Base-by-base conservation (phyloP, 768 basidiomycete genomes). In the Floccularia luteovirens region DNA sequence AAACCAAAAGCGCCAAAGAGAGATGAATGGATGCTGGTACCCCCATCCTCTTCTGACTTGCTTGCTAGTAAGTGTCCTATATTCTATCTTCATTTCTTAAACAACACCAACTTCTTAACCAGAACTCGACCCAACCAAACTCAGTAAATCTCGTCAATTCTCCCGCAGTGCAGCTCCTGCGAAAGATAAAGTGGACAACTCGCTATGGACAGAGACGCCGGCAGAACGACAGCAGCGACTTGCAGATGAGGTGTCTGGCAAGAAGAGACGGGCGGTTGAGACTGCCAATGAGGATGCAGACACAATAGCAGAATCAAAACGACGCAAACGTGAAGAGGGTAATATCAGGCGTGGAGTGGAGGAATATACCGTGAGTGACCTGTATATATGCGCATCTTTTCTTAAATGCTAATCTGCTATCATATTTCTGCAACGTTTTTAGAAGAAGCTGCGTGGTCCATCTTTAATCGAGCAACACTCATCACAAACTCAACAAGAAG, bases 21-120 rank as follows among this genome's bases (percentile, higher is more conserved):
- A 31, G 90, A 97, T 14, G 92, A 93, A 58, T 99, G 96, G 96
- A 99, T 99, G 96, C 72, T 98, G 32, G 84, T 86, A 1, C 94
- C 94, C 1, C 94, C 96, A 0, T 78, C 82, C 14, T 75, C 80
- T 1, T 81, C 86, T 1, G 86, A 87, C 45, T 59, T 94, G 10
- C 68, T 93, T 3, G 75, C 74, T 34, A 82, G 90, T 93, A 50
- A 24, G 13, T 32, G 24, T 24, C 32, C 21, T 20, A 24, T 8
- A 21, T 14, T 34, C 25, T 7, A 45, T 13, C 24, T 12, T 31
- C 24, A 27, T 12, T 20, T 39, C 5, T 13, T n/a, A 4, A 39
- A n/a, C 31, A 42, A 23, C 33, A 24, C 31, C 16, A 19, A 5
- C 22, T 25, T 20, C 24, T 8, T 35, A 19, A 23, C 48, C 39